Percentiles rank a stretch among this genome's conserved stretches.
Conservation (phyloP, 371 early-diverging fungal species). For the Syncephalastrum contaminatum region DNA sequence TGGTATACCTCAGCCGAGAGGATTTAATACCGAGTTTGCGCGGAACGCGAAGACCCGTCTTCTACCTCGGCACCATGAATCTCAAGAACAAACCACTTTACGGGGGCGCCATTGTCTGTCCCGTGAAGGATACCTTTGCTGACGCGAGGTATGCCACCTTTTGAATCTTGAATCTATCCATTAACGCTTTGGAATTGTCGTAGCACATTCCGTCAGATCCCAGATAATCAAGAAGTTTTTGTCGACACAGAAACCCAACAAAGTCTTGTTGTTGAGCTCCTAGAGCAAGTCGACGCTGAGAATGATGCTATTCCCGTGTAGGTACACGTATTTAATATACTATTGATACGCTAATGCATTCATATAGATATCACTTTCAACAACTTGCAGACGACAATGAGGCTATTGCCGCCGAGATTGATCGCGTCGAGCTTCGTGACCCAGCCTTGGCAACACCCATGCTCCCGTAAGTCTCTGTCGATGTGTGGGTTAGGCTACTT, state of each 20-base stretch:
- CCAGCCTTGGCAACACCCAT: constrained; percentile 34
- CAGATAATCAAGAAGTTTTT: constrained; percentile 92
- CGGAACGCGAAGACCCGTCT: too few relatives aligned
- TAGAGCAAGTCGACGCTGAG: constrained; percentile 63
- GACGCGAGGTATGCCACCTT: constrained; percentile 61
- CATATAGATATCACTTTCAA: constrained; percentile 69
- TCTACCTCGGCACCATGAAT: too few relatives aligned
- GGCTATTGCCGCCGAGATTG: constrained; percentile 40
- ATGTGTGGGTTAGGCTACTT: not conserved
- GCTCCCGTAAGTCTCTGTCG: constrained; percentile 50
- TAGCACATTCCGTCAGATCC: constrained; percentile 79
- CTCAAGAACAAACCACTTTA: constrained; percentile 24
- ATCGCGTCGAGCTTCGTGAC: constrained; percentile 23
- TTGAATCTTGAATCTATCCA: not conserved
- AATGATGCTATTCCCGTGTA: constrained; percentile 60
- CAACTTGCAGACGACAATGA: constrained; percentile 81
- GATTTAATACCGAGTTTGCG: too few relatives aligned
- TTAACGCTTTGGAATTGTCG: not conserved
- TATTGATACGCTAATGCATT: not conserved
- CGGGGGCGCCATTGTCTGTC: constrained; percentile 70
- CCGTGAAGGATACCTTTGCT: constrained; percentile 54
- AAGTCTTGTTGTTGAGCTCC: constrained; percentile 82
- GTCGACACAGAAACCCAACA: constrained; percentile 70
- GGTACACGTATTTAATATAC: constrained; percentile 3
- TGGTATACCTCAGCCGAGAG: too few relatives aligned